Evolutionary conservation across 768 basidiomycete species (phyloP), one percentile per base, ranked within the genome.

Genomic region (Mycena sanguinolenta): DNA sequence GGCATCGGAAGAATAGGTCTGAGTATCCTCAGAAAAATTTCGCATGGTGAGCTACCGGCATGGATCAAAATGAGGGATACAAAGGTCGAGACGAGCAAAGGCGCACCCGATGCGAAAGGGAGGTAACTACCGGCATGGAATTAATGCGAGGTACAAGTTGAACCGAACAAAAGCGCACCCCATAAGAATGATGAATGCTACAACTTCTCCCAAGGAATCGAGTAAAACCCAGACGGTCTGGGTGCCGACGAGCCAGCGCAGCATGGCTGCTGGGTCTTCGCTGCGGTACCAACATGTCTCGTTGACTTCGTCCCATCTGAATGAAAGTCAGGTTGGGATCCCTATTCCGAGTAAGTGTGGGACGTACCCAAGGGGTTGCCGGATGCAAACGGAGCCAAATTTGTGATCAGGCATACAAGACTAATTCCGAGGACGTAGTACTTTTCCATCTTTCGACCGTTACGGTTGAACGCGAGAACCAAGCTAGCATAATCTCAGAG

Each of bases 231-330:
- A 66, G 44, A 66, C 36, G 1, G 57, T 66, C 54, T 66, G 65
- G 6, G 65, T 66, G 8, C 57, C 57, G 57, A 66, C 21, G 7
- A 66, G 44, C 65, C 65, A 66, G 57, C 58, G 32, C 19, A 66
- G 21, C 46, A 36, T 66, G 17, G 27, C 46, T 10, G 28, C 57
- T 21, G 46, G 65, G 36, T 66, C 32, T 17, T 28, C 34, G 55
- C 55, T 66, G 42, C 42, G 42, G 42, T 44, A 57, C 65, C 54
- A 16, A 28, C n/a, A n/a, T n/a, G n/a, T n/a, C n/a, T n/a, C n/a
- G n/a, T n/a, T n/a, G n/a, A n/a, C n/a, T n/a, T n/a, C 44, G 34
- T 58, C 44, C 57, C 65, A 66, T 58, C 65, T 66, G 65, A 44
- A 19, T n/a, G 28, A 58, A 64, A 19, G 38, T 4, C 19, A n/a